These are phyloP conservation scores for Cystoisospora suis DNA, from an alignment of 169 alveolate species.

Conservation along the genomic window DNA sequence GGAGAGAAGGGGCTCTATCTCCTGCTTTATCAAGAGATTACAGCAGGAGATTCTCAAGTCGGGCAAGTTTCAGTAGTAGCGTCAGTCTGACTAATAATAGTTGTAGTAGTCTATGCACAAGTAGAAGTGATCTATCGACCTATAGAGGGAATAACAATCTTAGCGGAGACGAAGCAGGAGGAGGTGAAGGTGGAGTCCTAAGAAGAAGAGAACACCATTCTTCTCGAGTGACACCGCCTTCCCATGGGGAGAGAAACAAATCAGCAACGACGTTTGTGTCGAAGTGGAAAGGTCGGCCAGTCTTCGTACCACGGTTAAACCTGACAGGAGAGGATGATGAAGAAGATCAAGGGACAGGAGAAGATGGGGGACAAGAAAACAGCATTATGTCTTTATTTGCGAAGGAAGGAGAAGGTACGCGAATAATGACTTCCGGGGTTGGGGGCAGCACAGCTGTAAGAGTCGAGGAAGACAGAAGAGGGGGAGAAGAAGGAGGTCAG, in stretches of 20 bases:
- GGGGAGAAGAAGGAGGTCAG: background rate
- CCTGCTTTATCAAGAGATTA: no score
- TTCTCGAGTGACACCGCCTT: background rate
- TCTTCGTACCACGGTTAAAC: constrained; percentile 1
- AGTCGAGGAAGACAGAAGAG: background rate
- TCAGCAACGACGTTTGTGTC: background rate
- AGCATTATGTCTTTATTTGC: background rate
- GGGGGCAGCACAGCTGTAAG: constrained; percentile 7
- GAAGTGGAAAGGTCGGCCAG: constrained; percentile 16
- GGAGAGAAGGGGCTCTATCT: no score
- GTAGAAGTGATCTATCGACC: background rate
- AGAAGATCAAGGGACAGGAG: background rate
- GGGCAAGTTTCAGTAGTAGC: background rate
- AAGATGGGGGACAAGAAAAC: background rate
- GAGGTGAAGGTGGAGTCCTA: background rate
- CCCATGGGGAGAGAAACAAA: background rate
- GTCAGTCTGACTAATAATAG: background rate
- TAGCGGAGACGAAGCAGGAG: background rate
- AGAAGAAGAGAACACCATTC: background rate
- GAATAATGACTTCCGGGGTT: background rate
- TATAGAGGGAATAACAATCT: background rate
- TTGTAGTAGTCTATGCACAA: constrained; percentile 19
- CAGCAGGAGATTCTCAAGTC: background rate
- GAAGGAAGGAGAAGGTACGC: background rate
- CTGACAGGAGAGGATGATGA: constrained; percentile 9